Base-by-base conservation (phyloP, 2,329 filamentous ascomycete genomes). In the Sphaceloma murrayae region DNA sequence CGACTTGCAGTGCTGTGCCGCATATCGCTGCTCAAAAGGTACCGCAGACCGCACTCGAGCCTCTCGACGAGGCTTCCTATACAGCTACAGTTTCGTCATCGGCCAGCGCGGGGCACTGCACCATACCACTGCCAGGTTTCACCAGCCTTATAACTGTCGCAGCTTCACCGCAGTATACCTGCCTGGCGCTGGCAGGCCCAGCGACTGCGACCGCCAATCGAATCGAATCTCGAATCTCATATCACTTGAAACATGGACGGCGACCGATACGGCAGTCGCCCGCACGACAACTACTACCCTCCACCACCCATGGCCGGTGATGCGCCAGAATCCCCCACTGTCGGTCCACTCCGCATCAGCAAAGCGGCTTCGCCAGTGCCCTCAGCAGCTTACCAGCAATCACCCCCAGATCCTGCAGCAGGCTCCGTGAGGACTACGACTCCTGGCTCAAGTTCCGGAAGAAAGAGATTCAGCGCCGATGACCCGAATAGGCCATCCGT, bases 301-400 rank as follows among this genome's bases (percentile, higher is more conserved):
- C 63, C n/a, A 57, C 56, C 42, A 52, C 32, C 32, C 18, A 29
- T 29, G 24, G 34, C 45, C 33, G 55, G 62, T 40, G 66, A 63
- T 45, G 46, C 44, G 9, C 62, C 64, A 34, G 78, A 86, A 56
- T 86, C 84, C 56, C 84, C 86, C 47, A 85, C 83, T 13, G 75
- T 94, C 54, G 84, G 84, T 56, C 87, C 87, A 48, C 65, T 94
- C 64, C 78, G 85, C 57, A 93, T 94, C 61, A 81, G 80, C 67
- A 93, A 93, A 63, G 78, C 80, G 46, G 75, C 78, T 54, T 66
- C 70, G 38, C 65, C 57, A 53, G 61, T 64, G 47, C 65, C 64
- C 34, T 75, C 74, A 56, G 56, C 61, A 58, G 55, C 46, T 8
- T 44, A 64, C 79, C 58, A 52, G 43, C 60, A 59, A 46, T 54